Evolutionary conservation across 176 grass and related monocot species (phyloP).

Genomic region (Areca catechu): DNA sequence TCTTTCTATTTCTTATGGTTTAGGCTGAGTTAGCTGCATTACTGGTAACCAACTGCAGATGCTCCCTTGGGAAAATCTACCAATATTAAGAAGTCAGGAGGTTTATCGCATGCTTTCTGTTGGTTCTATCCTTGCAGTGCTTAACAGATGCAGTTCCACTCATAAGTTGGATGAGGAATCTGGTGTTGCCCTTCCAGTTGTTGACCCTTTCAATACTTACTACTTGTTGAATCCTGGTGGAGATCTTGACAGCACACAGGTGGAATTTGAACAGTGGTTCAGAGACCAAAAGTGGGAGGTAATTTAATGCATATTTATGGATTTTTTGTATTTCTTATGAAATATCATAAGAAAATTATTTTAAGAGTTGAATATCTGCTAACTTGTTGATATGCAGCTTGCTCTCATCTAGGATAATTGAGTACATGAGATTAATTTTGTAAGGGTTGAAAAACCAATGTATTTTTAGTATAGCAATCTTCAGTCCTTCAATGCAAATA

Average conservation of each 20-base stretch:
- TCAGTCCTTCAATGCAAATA: too few species aligned
- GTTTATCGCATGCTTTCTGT: constrained; percentile 84
- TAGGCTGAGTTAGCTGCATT: background rate
- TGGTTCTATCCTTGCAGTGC: constrained; percentile 35
- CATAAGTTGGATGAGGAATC: constrained; percentile 15
- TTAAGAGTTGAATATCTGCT: background rate
- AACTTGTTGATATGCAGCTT: too few species aligned
- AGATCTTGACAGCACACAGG: constrained; percentile 49
- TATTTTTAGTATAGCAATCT: too few species aligned
- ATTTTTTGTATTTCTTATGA: background rate
- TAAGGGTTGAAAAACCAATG: too few species aligned
- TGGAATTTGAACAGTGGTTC: constrained; percentile 47
- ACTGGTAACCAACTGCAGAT: constrained; percentile 52
- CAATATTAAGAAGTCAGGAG: constrained; percentile 68
- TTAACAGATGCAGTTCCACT: constrained; percentile 33
- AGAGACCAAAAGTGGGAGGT: constrained; percentile 71
- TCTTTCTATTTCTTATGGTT: too few species aligned
- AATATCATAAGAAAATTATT: constrained; percentile 11
- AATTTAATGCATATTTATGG: constrained; percentile 1
- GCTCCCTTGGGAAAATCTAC: constrained; percentile 91
- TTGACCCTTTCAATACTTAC: constrained; percentile 56
- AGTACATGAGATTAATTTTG: too few species aligned
- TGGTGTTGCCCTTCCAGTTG: constrained; percentile 39
- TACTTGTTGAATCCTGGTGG: constrained; percentile 80
- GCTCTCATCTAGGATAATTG: too few species aligned